Conservation (phyloP, 805 yeast species). For the Candida odintsovae region DNA sequence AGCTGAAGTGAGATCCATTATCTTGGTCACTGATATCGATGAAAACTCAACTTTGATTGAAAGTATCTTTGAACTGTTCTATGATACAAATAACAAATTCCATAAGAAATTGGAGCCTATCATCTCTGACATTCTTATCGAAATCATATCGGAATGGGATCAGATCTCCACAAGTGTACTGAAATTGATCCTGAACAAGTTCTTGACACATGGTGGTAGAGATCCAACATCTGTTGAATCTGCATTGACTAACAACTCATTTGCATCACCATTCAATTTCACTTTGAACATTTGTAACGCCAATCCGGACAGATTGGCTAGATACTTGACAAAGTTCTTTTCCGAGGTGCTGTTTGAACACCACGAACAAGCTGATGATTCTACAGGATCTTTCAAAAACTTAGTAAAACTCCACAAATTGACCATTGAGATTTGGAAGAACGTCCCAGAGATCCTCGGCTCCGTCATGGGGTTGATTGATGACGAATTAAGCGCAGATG, state of each 20-base stretch:
- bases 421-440: constrained; percentile 65
- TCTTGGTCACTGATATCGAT: constrained; percentile 70
- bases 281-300: constrained; percentile 63
- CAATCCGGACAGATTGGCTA: constrained; percentile 66
- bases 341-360: constrained; percentile 61
- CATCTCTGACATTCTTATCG: constrained; percentile 67
- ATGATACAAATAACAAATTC: constrained; percentile 43
- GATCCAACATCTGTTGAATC: constrained; percentile 12
- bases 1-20: constrained; percentile 70
- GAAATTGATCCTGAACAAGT: constrained; percentile 59
- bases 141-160: constrained; percentile 66
- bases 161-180: constrained; percentile 55
- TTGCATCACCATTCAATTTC: constrained; percentile 53
- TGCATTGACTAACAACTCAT: constrained; percentile 11
- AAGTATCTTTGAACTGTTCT: constrained; percentile 55
- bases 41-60: constrained; percentile 50
- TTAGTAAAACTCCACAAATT: constrained; percentile 58
- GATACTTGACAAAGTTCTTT: constrained; percentile 72
- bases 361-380: constrained; percentile 21
- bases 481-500: constrained; percentile 73
- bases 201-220: constrained; percentile 31
- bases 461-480: constrained; percentile 76
- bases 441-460: constrained; percentile 66
- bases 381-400: constrained; percentile 28
- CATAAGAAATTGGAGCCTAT: constrained; percentile 52